A percentile compares a stretch with the other conserved stretches of the same genome.
These are phyloP conservation scores for Phytophthora tentaculata DNA, from an alignment of 352 stramenopile genomes.

Conservation along the genomic window DNA sequence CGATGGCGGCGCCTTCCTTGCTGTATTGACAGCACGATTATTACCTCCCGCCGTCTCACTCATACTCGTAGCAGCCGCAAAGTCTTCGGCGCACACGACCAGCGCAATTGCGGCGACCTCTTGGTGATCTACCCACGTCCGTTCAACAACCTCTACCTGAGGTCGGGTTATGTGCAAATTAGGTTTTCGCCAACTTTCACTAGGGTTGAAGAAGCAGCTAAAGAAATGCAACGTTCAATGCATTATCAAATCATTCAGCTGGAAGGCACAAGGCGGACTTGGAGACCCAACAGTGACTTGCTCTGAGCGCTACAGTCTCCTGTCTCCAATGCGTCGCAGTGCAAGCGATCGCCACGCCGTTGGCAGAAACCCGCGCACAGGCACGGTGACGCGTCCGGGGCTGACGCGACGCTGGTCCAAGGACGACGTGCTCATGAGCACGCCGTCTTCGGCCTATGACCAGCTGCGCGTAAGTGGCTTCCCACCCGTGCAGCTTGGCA, in stretches of 20 bases:
- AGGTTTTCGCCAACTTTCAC: conserved; percentile 5
- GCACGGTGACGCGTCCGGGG: conserved; percentile 10
- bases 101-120: conserved; percentile 21
- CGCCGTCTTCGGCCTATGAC: conserved; percentile 33
- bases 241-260: conserved; percentile 28
- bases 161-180: conserved; percentile 15
- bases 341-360: conserved; percentile 23
- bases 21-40: not conserved
- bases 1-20: conserved; percentile 25
- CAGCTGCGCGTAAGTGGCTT: conserved; percentile 53
- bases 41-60: conserved; percentile 14
- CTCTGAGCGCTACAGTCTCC: not conserved
- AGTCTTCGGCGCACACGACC: not conserved
- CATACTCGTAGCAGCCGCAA: conserved; percentile 13
- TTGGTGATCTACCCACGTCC: conserved; percentile 5
- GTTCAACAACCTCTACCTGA: conserved; percentile 9
- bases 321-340: conserved; percentile 27
- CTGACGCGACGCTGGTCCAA: conserved; percentile 34
- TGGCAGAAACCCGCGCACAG: conserved; percentile 16
- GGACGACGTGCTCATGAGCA: conserved; percentile 33
- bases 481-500: conserved; percentile 66
- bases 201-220: conserved; percentile 34
- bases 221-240: conserved; percentile 26
- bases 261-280: not conserved
- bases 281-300: not conserved